These are phyloP conservation scores for Aspergillus conjunctus DNA, from an alignment of 495 filamentous ascomycete species.

Conservation along the genomic window DNA sequence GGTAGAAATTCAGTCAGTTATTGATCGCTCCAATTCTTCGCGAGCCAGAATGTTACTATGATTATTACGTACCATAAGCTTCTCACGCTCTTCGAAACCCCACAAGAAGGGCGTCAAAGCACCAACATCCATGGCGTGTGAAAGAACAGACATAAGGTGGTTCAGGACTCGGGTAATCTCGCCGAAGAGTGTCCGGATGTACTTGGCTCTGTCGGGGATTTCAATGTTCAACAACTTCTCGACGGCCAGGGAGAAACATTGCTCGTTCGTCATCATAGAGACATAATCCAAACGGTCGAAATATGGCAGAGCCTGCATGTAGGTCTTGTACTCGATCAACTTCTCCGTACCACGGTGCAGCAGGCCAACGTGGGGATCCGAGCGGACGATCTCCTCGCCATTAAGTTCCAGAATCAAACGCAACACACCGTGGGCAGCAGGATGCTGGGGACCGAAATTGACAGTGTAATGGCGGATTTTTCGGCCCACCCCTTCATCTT, in stretches of 20 bases:
- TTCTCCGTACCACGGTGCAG: constrained; percentile 98
- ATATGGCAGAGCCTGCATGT: constrained; percentile 96
- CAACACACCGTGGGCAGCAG: constrained; percentile 97
- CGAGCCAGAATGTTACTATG: neutral
- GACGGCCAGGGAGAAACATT: constrained; percentile 91
- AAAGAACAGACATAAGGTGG: constrained; percentile 97
- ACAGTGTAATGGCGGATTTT: constrained; percentile 99
- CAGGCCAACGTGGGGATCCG: constrained; percentile 95
- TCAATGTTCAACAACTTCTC: constrained; percentile 99
- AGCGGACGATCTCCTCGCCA: constrained; percentile 95
- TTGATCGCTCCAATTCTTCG: neutral
- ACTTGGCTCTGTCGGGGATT: constrained; percentile 94
- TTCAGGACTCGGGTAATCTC: constrained; percentile 96
- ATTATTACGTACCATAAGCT: constrained; percentile 81
- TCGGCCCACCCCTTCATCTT: constrained; percentile 62
- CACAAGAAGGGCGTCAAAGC: constrained; percentile 98
- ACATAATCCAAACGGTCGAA: constrained; percentile 99
- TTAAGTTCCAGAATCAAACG: constrained; percentile 96
- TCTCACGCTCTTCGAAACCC: constrained; percentile 99
- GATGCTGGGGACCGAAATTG: constrained; percentile 99
- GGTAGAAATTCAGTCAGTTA: neutral
- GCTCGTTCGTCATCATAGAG: constrained; percentile 99
- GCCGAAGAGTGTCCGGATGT: constrained; percentile 92
- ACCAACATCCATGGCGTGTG: constrained; percentile 99
- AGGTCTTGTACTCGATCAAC: constrained; percentile 99